A percentile compares a stretch with the other conserved stretches of the same genome.
These are phyloP conservation scores for Groenewaldozyma sp. DNA, from an alignment of 1,139 yeast species.

Conservation along the genomic window DNA sequence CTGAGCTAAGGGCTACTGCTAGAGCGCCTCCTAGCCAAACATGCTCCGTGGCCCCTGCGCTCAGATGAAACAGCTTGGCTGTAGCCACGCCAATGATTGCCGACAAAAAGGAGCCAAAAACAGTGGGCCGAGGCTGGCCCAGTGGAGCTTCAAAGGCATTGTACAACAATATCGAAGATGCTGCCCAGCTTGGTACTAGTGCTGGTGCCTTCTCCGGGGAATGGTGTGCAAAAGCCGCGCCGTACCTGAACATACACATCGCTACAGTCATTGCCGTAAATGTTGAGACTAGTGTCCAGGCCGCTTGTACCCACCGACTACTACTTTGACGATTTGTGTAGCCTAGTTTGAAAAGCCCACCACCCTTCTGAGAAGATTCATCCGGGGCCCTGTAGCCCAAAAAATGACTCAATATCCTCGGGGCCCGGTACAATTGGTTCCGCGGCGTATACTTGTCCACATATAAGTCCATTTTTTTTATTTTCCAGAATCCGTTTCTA, in stretches of 20 bases:
- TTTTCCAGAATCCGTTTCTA: not conserved
- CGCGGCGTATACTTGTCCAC: constrained; percentile 17
- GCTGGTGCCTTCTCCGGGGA: constrained; percentile 36
- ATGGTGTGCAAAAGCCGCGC: constrained; percentile 38
- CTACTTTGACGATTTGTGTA: constrained; percentile 7
- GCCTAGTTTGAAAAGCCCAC: constrained; percentile 2
- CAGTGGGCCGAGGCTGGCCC: constrained; percentile 57
- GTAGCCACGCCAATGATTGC: constrained; percentile 48
- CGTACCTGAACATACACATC: constrained; percentile 44
- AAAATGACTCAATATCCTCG: constrained; percentile 14
- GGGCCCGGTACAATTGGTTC: constrained; percentile 18
- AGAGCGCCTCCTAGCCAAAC: constrained; percentile 57
- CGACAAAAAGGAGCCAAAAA: constrained; percentile 49
- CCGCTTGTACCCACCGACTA: too few species aligned
- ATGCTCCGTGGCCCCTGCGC: constrained; percentile 29
- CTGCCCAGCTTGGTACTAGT: constrained; percentile 55
- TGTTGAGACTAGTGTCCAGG: constrained; percentile 28
- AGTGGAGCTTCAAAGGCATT: constrained; percentile 50
- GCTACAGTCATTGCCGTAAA: constrained; percentile 46
- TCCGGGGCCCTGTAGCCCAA: constrained; percentile 17
- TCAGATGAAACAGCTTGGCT: constrained; percentile 41
- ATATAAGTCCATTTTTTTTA: constrained; percentile 14
- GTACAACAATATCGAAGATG: constrained; percentile 54
- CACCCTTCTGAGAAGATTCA: constrained; percentile 1
- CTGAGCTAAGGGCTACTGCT: constrained; percentile 48